Evolutionary conservation across 2,329 filamentous ascomycete species (phyloP), one percentile per base, ranked within the genome.

Genomic region (Arthrobotrys megalospora): DNA sequence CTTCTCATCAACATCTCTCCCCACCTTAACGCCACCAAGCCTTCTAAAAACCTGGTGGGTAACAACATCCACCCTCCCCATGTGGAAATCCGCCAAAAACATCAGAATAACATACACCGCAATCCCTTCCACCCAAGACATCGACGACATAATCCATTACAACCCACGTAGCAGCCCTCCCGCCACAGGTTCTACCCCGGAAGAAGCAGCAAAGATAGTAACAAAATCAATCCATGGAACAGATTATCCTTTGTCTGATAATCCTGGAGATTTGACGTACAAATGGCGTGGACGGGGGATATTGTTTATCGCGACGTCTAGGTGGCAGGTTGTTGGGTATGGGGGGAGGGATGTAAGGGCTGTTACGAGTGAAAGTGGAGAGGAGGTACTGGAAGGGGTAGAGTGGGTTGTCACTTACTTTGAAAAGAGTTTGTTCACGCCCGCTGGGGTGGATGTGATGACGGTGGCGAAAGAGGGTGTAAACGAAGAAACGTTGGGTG

Each of bases 391-490:
- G 41, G 34, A 71, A 8, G 81, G 80, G 6, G 84, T 84, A 84
- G 87, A 88, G 81, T 97, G 92, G 92, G 90, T 89, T 0, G 92
- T 97, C 12, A 96, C 92, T 3, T 95, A 91, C 87, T 97, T 97
- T 84, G 90, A 91, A 80, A 91, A 92, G 82, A 96, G 92, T 24
- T 81, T 94, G 52, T 96, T 97, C 81, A 96, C 93, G 6, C 91
- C 91, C 80, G 92, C 93, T 71, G 93, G 93, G 0, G 82, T 97
- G 34, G 93, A 97, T 84, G 84, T 96, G 8, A 96, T 95, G 84
- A 90, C 89, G 53, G 87, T 91, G 81, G 86, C 87, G 14, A 87
- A 85, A 64, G 88, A 87, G 79, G 91, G 92, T 0, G 80, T 93
- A 80, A 88, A 86, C 68, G 85, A 88, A 71, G 87, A 86, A 82